Evolutionary conservation across 2,329 filamentous ascomycete species (phyloP).

Genomic region (Epichloe sibirici): DNA sequence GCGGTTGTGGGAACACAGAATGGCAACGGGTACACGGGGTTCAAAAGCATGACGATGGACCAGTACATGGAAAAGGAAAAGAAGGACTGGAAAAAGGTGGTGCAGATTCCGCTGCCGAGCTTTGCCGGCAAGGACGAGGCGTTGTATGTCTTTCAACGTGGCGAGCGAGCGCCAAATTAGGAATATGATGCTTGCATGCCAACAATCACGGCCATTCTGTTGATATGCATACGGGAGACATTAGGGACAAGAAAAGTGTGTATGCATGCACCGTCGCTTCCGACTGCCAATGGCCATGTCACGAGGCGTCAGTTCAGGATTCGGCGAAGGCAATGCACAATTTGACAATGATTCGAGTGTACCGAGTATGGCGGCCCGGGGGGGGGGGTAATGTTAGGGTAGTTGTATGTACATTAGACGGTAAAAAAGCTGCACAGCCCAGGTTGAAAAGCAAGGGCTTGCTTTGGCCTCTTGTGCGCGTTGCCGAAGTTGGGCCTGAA

Average conservation of each 20-base stretch:
- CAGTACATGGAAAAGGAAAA: constrained; percentile 51
- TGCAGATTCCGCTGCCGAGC: constrained; percentile 57
- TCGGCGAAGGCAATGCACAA: neutral
- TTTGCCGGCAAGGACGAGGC: constrained; percentile 71
- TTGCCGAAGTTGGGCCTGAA: neutral
- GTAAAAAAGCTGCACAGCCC: neutral
- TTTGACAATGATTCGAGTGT: neutral
- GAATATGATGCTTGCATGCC: neutral
- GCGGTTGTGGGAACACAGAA: constrained; percentile 68
- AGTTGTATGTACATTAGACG: too few relatives aligned
- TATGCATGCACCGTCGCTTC: too few relatives aligned
- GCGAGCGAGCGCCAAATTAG: constrained; percentile 22
- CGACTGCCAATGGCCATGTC: neutral
- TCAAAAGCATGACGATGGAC: constrained; percentile 49
- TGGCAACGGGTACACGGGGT: constrained; percentile 60
- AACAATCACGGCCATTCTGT: too few relatives aligned
- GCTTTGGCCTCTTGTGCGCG: too few relatives aligned
- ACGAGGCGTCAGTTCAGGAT: neutral
- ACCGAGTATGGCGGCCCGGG: constrained; percentile 3
- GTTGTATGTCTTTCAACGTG: constrained; percentile 51
- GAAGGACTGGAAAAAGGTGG: constrained; percentile 43
- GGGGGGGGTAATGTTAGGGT: too few relatives aligned
- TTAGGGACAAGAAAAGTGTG: neutral
- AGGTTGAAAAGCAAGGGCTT: neutral
- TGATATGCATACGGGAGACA: too few relatives aligned